Percentiles rank a stretch among this genome's conserved stretches.
Conservation (phyloP, 1,284 basidiomycete species). For the Baeospora myosura region DNA sequence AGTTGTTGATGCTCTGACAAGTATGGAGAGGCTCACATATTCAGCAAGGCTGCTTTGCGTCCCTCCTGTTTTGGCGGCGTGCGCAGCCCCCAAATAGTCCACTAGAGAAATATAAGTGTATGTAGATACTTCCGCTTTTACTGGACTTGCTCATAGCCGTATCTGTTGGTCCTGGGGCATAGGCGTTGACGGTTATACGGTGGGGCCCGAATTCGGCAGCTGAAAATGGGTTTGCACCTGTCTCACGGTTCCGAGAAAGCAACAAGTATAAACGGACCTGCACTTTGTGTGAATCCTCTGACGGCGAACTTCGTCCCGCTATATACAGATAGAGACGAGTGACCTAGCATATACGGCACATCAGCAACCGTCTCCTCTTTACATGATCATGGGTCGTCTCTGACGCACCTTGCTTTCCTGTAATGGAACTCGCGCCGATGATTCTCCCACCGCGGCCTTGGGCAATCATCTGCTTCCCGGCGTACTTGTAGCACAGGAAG, state of each 20-base stretch:
- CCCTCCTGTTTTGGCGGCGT: too few relatives aligned
- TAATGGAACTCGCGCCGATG: background rate
- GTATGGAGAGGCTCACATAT: too few relatives aligned
- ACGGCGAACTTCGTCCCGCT: background rate
- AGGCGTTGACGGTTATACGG: background rate
- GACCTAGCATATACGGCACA: background rate
- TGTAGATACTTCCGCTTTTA: too few relatives aligned
- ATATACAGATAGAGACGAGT: background rate
- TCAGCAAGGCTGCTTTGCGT: too few relatives aligned
- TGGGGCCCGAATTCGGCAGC: conserved; percentile 1
- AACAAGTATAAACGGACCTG: too few relatives aligned
- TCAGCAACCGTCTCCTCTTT: background rate
- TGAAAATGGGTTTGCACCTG: too few relatives aligned
- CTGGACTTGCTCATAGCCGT: background rate
- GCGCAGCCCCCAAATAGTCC: too few relatives aligned
- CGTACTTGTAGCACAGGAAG: conserved; percentile 8
- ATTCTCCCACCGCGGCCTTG: conserved; percentile 7
- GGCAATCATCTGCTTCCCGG: conserved; percentile 9
- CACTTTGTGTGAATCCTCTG: background rate
- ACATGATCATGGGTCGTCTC: background rate
- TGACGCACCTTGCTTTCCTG: conserved; percentile 2
- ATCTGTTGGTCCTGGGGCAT: background rate
- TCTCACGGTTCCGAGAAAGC: too few relatives aligned
- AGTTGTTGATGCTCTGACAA: too few relatives aligned
- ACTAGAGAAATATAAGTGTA: too few relatives aligned